Percentiles rank a stretch among this genome's conserved stretches.
These are phyloP conservation scores for Erysimum cheiranthoides DNA, from an alignment of 345 rosid genomes.

Conservation along the genomic window DNA sequence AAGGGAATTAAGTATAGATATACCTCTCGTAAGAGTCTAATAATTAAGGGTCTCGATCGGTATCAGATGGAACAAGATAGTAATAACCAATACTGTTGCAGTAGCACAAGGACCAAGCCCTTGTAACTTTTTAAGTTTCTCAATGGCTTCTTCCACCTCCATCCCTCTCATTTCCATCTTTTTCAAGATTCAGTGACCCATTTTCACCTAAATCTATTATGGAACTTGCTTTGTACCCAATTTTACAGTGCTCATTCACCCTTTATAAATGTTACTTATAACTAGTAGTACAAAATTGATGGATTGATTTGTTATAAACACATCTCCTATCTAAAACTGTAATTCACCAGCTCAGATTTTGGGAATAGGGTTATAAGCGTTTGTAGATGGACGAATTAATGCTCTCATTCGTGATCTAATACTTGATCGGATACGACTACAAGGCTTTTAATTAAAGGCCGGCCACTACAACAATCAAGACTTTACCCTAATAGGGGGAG, in stretches of 20 bases:
- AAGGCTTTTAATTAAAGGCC: too few species aligned
- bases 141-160: neutral
- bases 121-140: constrained; percentile 21
- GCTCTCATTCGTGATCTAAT: too few species aligned
- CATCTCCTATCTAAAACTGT: too few species aligned
- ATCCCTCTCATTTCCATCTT: constrained; percentile 23
- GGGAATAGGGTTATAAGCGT: too few species aligned
- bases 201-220: constrained; percentile 43
- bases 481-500: too few species aligned
- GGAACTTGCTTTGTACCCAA: constrained; percentile 52
- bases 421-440: too few species aligned
- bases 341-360: too few species aligned
- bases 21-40: constrained; percentile 56
- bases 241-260: constrained; percentile 41
- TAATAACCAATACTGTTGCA: constrained; percentile 55
- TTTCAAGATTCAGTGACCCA: constrained; percentile 41
- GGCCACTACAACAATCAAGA: too few species aligned
- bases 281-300: too few species aligned
- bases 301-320: too few species aligned
- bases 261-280: too few species aligned
- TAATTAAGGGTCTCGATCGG: constrained; percentile 56
- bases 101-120: constrained; percentile 54
- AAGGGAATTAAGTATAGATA: neutral
- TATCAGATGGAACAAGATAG: constrained; percentile 51
- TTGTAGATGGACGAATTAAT: too few species aligned